Base-by-base conservation (phyloP, 345 rosid genomes). In the Salix brachista region DNA sequence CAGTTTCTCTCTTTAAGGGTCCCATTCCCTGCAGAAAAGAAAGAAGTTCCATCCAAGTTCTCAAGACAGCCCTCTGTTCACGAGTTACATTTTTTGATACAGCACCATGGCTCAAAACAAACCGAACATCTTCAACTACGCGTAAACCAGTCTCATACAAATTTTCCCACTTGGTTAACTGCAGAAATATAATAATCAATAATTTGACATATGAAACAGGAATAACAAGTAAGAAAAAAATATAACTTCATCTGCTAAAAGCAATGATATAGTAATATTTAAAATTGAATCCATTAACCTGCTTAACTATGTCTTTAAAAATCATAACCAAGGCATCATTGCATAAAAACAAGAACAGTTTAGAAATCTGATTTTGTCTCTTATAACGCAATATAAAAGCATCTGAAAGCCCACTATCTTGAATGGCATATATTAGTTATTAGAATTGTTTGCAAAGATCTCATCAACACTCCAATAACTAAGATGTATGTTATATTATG, bases 1-100 rank as follows among this genome's bases (percentile, higher is more conserved):
- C 97, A 64, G 89, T 89, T 87, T 95, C 99, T 88, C 98, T 91
- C 88, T 90, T 95, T 62, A 87, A 75, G 72, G 94, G 92, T 82
- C 86, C 82, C 88, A 93, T 88, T 74, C 98, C 99, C 84, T 95
- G 99, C 82, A 91, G 83, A 85, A 85, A 93, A 77, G 87, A 79
- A 83, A 95, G 83, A 80, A 95, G 92, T 79, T 69, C 80, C 89
- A 95, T 84, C 98, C 99, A 93, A 71, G 91, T 84, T 87, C 84
- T 86, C 65, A 88, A 78, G 65, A 93, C 79, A 74, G 88, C 93
- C 77, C 75, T 88, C 65, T 85, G 91, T 69, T 85, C 90, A 79
- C 84, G 81, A 78, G 84, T 86, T 75, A 88, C 86, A 84, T 86
- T 90, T 85, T 84, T 91, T 76, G 90, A 84, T 70, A 95, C 94